phyloP scores from a whole-genome alignment of 2,329 filamentous ascomycete species.

The Penicillium concentricum region DNA sequence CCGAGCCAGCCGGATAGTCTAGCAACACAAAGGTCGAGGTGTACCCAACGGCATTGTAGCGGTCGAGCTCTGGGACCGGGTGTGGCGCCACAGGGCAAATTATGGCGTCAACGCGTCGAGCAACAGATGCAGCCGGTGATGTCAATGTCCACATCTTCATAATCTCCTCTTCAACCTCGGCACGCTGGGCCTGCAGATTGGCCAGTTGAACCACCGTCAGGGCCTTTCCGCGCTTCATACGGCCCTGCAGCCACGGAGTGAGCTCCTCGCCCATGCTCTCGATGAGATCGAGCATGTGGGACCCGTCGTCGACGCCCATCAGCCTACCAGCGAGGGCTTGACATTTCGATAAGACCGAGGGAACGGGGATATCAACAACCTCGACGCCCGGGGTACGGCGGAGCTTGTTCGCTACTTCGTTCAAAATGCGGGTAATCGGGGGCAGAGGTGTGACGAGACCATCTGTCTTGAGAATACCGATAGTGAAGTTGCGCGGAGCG shows the following conservation, averaged over 20 bases:
- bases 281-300: constrained; percentile 57
- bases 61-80: constrained; percentile 61
- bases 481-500: constrained; percentile 34
- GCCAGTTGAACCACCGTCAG: constrained; percentile 51
- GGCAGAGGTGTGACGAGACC: constrained; percentile 40
- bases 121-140: constrained; percentile 2
- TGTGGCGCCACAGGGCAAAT: constrained; percentile 65
- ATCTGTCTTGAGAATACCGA: constrained; percentile 45
- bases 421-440: constrained; percentile 40
- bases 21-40: constrained; percentile 61
- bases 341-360: constrained; percentile 53
- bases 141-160: constrained; percentile 54
- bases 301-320: constrained; percentile 59
- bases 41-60: constrained; percentile 63
- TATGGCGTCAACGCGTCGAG: constrained; percentile 56
- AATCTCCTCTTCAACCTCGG: constrained; percentile 56
- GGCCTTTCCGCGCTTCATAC: constrained; percentile 51
- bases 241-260: constrained; percentile 58
- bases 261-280: constrained; percentile 57
- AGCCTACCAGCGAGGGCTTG: constrained; percentile 59
- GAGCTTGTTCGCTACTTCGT: constrained; percentile 40
- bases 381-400: constrained; percentile 47
- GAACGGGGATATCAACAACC: constrained; percentile 58
- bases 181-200: constrained; percentile 54
- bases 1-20: constrained; percentile 59